Percentiles rank a stretch among this genome's conserved stretches.
Evolutionary conservation across 208 protist genomes (phyloP).

Genomic region (Trypanosoma melophagium): DNA sequence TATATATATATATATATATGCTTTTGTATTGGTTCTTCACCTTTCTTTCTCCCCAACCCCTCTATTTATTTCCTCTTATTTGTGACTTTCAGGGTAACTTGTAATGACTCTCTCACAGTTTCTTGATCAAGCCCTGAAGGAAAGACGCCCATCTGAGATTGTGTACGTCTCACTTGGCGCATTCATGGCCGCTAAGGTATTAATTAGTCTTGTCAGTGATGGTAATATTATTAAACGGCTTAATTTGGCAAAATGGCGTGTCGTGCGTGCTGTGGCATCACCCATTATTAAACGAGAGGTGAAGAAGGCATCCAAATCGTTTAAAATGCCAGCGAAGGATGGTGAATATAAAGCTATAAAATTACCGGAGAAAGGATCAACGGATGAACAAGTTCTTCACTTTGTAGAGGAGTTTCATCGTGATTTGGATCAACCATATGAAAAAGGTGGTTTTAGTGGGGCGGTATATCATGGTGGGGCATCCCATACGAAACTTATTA

Average conservation of each 20-base stretch:
- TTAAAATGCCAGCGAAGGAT: constrained; percentile 72
- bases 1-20: neutral
- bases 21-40: constrained; percentile 23
- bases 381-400: constrained; percentile 60
- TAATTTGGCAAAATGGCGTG: constrained; percentile 52
- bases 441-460: constrained; percentile 83
- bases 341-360: constrained; percentile 67
- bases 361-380: constrained; percentile 53
- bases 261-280: constrained; percentile 46
- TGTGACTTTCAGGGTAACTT: constrained; percentile 1
- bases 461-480: constrained; percentile 92
- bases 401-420: constrained; percentile 52
- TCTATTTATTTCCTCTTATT: too few relatives aligned
- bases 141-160: constrained; percentile 53
- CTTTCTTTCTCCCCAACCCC: constrained; percentile 15
- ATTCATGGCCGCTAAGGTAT: constrained; percentile 34
- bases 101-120: constrained; percentile 47
- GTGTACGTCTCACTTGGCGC: constrained; percentile 53
- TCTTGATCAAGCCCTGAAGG: constrained; percentile 59
- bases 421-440: constrained; percentile 73
- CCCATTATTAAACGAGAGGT: constrained; percentile 63
- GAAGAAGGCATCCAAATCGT: constrained; percentile 26
- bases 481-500: constrained; percentile 81
- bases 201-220: constrained; percentile 41
- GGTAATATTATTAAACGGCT: constrained; percentile 58